Conservation (phyloP, 176 grass and related monocot species). For the Triticum urartu region DNA sequence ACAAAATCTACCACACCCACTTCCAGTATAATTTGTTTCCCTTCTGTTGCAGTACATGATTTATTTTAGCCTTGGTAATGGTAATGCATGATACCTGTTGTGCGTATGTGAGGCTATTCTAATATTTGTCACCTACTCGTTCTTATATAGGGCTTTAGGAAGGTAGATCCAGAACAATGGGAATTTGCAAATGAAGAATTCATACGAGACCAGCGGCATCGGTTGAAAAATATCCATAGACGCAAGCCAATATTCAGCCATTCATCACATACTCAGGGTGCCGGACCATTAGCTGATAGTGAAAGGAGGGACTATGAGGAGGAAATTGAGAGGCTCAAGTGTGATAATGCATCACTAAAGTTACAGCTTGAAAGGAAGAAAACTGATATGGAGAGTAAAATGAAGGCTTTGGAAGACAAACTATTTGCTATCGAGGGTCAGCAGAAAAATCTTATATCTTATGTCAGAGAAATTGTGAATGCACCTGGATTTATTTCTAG, state of each 20-base stretch:
- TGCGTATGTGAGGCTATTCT: constrained; percentile 10
- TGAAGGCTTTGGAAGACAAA: constrained; percentile 83
- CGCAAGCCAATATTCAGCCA: constrained; percentile 95
- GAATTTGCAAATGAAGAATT: constrained; percentile 95
- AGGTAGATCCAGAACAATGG: constrained; percentile 89
- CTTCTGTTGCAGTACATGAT: neutral
- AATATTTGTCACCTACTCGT: neutral
- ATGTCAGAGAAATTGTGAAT: constrained; percentile 57
- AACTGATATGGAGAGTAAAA: constrained; percentile 57
- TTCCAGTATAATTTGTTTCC: neutral
- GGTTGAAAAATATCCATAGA: constrained; percentile 79
- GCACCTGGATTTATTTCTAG: constrained; percentile 56
- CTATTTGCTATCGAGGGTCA: constrained; percentile 54
- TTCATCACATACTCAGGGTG: constrained; percentile 52
- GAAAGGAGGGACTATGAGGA: constrained; percentile 74
- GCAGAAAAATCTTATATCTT: constrained; percentile 56
- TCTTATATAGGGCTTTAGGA: constrained; percentile 72
- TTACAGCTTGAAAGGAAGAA: constrained; percentile 72
- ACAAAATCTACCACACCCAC: neutral
- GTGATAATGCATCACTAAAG: constrained; percentile 50
- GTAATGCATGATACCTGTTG: neutral
- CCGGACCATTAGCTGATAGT: constrained; percentile 46
- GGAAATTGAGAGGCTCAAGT: constrained; percentile 72
- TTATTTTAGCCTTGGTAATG: neutral
- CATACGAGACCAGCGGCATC: constrained; percentile 54